A percentile compares a stretch with the other conserved stretches of the same genome.
phyloP scores from a whole-genome alignment of 805 yeast species.

The Priceomyces carsonii region DNA sequence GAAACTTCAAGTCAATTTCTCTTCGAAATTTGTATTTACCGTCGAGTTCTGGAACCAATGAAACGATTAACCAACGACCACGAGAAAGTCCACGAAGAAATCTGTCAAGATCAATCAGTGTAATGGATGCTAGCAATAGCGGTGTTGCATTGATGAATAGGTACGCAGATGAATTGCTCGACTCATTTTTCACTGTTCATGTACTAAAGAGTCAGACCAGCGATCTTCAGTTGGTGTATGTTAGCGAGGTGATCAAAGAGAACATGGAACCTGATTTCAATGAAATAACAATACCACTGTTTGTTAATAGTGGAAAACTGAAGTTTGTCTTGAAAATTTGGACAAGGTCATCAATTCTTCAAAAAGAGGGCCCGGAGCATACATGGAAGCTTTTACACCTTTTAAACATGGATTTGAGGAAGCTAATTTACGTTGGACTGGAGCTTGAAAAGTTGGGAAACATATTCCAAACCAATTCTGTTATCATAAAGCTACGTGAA shows the following conservation, averaged over 20 bases:
- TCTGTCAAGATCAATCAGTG: no score
- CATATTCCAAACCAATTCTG: constrained; percentile 20
- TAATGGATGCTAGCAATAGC: constrained; percentile 1
- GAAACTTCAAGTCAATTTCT: constrained; percentile 13
- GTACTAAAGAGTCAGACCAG: constrained; percentile 9
- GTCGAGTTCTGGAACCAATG: neutral
- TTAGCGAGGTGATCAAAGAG: constrained; percentile 29
- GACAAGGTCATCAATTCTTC: constrained; percentile 11
- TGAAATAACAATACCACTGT: constrained; percentile 25
- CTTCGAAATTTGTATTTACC: constrained; percentile 16
- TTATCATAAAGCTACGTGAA: constrained; percentile 20
- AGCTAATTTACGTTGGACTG: constrained; percentile 12
- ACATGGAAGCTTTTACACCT: constrained; percentile 22
- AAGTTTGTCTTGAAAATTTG: constrained; percentile 20
- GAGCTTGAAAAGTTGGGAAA: constrained; percentile 11
- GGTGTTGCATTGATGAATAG: constrained; percentile 11
- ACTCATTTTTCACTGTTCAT: constrained; percentile 29
- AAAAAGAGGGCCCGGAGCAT: neutral
- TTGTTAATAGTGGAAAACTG: constrained; percentile 8
- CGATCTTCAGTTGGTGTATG: constrained; percentile 21
- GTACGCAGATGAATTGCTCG: constrained; percentile 18
- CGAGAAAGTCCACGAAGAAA: no score
- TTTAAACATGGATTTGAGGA: constrained; percentile 17
- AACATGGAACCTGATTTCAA: constrained; percentile 28
- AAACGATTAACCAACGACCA: no score